A percentile compares a stretch with the other conserved stretches of the same genome.
phyloP scores from a whole-genome alignment of 331 rosid species.

The Quercus lobata region DNA sequence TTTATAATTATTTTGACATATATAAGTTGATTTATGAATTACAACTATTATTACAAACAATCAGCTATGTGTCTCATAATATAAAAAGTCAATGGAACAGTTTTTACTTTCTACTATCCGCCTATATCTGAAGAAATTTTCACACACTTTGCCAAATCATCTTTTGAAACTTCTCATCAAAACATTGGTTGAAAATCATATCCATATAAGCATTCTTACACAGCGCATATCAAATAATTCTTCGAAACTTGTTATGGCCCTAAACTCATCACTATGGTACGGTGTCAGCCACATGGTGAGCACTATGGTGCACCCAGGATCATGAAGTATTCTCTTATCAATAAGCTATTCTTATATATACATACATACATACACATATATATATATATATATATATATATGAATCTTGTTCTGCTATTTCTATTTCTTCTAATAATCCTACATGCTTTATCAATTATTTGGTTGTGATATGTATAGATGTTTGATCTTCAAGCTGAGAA shows the following conservation, averaged over 20 bases:
- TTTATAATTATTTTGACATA: neutral
- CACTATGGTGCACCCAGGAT: neutral
- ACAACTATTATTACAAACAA: neutral
- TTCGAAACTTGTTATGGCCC: neutral
- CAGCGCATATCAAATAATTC: neutral
- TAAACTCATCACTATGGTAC: neutral
- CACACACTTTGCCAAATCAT: neutral
- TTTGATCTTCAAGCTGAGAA: neutral
- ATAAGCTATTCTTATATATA: too few relatives aligned
- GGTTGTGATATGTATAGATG: neutral
- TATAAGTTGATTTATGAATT: neutral
- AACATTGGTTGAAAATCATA: neutral
- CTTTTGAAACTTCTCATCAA: neutral
- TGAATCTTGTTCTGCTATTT: neutral
- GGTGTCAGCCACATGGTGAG: neutral
- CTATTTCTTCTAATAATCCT: neutral
- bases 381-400: too few relatives aligned
- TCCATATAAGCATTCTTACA: neutral
- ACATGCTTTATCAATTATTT: neutral
- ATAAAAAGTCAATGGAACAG: neutral
- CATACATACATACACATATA: too few relatives aligned
- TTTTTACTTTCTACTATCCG: neutral
- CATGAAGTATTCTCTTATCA: too few relatives aligned
- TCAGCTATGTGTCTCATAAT: neutral
- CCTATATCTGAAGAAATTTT: neutral